Evolutionary conservation across 306 rosid species (phyloP).

Genomic region (Ammopiptanthus mongolicus): DNA sequence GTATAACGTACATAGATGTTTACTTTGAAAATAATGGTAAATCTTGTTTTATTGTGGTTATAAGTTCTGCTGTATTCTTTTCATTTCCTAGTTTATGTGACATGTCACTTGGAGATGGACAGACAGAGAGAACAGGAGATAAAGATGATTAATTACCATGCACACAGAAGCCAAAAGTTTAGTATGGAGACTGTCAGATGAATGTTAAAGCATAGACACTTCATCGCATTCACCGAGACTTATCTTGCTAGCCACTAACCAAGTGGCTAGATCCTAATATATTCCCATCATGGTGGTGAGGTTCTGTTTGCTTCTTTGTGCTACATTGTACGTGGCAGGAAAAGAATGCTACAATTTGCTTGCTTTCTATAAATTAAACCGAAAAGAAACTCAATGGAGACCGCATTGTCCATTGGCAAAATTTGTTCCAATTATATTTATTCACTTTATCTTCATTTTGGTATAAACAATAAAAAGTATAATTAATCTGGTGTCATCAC

Average conservation of each 20-base stretch:
- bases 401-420: not conserved
- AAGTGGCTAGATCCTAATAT: conserved; percentile 18
- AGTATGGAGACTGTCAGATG: not conserved
- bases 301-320: not conserved
- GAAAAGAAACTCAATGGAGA: not conserved
- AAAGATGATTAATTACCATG: not conserved
- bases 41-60: conserved; percentile 10
- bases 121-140: not conserved
- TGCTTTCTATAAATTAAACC: not conserved
- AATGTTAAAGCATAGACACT: not conserved
- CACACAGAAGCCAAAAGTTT: not conserved
- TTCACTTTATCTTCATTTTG: conserved; percentile 1
- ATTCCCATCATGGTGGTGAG: conserved; percentile 8
- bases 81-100: not conserved
- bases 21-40: conserved; percentile 17
- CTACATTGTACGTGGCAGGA: conserved; percentile 1
- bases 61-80: not conserved
- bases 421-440: not conserved
- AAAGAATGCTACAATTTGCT: not conserved
- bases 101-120: not conserved
- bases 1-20: conserved; percentile 27
- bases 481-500: not conserved
- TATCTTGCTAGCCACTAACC: not conserved
- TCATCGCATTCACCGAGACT: not conserved
- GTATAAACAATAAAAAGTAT: not conserved